Evolutionary conservation across 179 eudicot species (phyloP), one percentile per base, ranked within the genome.

Genomic region (Spergularia azorica): DNA sequence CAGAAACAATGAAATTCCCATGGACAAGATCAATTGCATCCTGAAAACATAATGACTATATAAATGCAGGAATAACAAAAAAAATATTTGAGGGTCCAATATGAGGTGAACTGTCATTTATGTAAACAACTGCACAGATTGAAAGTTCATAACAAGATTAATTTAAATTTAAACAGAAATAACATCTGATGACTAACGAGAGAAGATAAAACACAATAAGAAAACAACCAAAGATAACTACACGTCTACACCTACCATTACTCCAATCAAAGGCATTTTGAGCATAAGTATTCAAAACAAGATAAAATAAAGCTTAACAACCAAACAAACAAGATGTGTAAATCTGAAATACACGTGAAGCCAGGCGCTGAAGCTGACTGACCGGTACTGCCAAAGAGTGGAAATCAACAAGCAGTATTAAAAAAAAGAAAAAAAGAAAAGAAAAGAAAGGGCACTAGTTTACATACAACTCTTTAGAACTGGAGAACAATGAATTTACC

Each of bases 11-110:
- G 75, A 84, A 95, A 75, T 93, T 89, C 63, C 99, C 99, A 82
- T 95, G 99, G 65, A 93, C 79, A 63, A 95, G 87, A 85, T 95
- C 99, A 77, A 89, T 93, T 64, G 99, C 95, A 82, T 95, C 99
- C 99, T 95, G 82, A 77, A 83, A 55, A 54, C 75, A 61, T 13
- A 71, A 4, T 51, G n/a, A 36, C 74, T n/a, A 63, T 36, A 41
- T 50, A 54, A 67, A 32, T 69, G 21, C 10, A 4, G n/a, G 41
- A 62, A 38, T 56, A 62, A 21, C 9, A 9, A 32, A 59, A 58
- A 39, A 36, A 36, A 36, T 36, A 36, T 36, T 71, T 11, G 6
- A 18, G 20, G 51, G 63, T 63, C 54, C 12, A 55, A 51, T 36
- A 61, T 56, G 70, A 51, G 58, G n/a, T 56, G 51, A 50, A 46